A percentile compares a stretch with the other conserved stretches of the same genome.
These are phyloP conservation scores for Lodderomyces oxycetoniae DNA, from an alignment of 1,139 yeast species.

Conservation along the genomic window DNA sequence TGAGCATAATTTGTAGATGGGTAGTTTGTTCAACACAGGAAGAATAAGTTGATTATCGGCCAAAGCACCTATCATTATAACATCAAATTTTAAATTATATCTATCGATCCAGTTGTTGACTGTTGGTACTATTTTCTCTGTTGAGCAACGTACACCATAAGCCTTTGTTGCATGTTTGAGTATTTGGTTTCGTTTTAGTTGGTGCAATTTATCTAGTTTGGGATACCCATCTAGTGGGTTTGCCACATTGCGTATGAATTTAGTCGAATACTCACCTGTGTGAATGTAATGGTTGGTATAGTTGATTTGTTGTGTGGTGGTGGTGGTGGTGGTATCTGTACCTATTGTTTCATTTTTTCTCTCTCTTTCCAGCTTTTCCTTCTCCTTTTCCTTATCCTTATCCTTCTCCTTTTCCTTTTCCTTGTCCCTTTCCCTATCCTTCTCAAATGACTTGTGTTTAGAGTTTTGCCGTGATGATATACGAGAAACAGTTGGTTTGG, in stretches of 20 bases:
- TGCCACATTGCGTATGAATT: conserved; percentile 57
- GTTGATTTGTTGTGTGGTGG: conserved; percentile 45
- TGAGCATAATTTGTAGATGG: conserved; percentile 68
- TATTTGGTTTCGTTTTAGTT: conserved; percentile 52
- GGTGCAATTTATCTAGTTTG: conserved; percentile 62
- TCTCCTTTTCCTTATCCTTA: conserved; percentile 16
- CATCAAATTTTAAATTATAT: conserved; percentile 68
- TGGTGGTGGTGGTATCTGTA: not conserved
- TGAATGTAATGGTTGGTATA: conserved; percentile 67
- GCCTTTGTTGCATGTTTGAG: conserved; percentile 52
- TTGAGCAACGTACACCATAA: conserved; percentile 55
- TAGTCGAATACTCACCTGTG: conserved; percentile 53
- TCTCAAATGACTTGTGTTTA: too few species aligned
- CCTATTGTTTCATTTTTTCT: too few species aligned
- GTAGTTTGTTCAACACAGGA: conserved; percentile 57
- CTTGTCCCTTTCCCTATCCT: too few species aligned
- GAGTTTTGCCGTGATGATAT: too few species aligned
- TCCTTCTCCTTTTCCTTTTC: too few species aligned
- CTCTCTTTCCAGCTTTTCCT: too few species aligned
- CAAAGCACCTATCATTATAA: conserved; percentile 86
- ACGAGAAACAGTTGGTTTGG: conserved; percentile 5
- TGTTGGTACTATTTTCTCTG: conserved; percentile 50
- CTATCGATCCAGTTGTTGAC: conserved; percentile 57
- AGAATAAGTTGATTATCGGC: conserved; percentile 64
- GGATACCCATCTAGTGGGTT: conserved; percentile 83